phyloP scores from a whole-genome alignment of 2,329 filamentous ascomycete species.

The Xylariaceae sp. region DNA sequence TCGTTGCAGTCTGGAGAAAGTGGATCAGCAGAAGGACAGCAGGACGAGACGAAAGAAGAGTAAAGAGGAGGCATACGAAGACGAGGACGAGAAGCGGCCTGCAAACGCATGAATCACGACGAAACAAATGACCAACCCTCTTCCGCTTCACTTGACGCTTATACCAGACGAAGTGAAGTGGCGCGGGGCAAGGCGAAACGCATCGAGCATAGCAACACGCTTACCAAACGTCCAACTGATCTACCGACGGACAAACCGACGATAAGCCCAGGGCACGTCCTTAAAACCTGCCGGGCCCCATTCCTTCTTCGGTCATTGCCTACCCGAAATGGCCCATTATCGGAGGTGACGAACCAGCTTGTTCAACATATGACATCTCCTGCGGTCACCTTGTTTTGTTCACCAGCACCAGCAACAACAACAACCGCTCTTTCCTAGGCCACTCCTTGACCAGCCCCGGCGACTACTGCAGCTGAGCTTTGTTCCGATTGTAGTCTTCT shows the following conservation, averaged over 20 bases:
- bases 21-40: neutral
- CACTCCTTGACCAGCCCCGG: neutral
- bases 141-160: neutral
- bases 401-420: conserved; percentile 17
- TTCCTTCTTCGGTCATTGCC: conserved; percentile 8
- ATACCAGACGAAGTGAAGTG: conserved; percentile 2
- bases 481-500: neutral
- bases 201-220: conserved; percentile 9
- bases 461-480: conserved; percentile 1
- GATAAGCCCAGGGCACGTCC: conserved; percentile 2
- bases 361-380: conserved; percentile 12
- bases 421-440: neutral
- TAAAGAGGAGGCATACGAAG: neutral
- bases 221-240: conserved; percentile 1
- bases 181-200: neutral
- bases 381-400: conserved; percentile 7
- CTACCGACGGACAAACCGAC: conserved; percentile 5
- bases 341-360: conserved; percentile 21
- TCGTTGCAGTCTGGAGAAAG: neutral
- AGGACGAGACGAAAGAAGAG: neutral
- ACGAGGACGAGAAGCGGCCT: neutral
- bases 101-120: neutral
- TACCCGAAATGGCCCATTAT: conserved; percentile 27
- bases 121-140: neutral
- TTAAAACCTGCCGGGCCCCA: conserved; percentile 8